Percentiles rank a stretch among this genome's conserved stretches.
Conservation (phyloP, 495 filamentous ascomycete species). For the Penicillium odoratum region DNA sequence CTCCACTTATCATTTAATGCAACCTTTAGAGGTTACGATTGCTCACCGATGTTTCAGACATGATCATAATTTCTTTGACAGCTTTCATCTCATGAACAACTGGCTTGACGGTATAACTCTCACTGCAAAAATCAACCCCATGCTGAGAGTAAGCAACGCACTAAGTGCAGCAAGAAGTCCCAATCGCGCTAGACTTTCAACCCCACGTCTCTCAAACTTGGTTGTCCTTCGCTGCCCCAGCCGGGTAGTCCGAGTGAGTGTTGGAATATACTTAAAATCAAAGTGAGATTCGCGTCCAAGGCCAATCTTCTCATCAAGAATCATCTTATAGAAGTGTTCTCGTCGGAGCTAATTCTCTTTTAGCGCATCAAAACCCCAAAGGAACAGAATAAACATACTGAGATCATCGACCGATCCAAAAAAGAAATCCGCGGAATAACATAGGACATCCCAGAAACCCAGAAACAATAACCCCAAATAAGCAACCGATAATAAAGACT, state of each 20-base stretch:
- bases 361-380: neutral
- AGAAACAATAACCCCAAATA: conserved; percentile 66
- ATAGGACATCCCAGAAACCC: conserved; percentile 59
- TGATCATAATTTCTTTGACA: too few relatives aligned
- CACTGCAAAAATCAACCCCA: conserved; percentile 24
- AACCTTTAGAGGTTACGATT: neutral
- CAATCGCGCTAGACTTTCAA: conserved; percentile 31
- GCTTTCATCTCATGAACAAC: conserved; percentile 9
- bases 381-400: conserved; percentile 27
- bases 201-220: conserved; percentile 24
- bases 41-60: neutral
- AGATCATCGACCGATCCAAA: conserved; percentile 60
- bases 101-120: conserved; percentile 20
- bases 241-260: conserved; percentile 34
- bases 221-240: conserved; percentile 30
- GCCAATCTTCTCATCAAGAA: conserved; percentile 56
- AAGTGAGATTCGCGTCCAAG: conserved; percentile 58
- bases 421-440: conserved; percentile 52
- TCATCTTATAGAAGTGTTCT: conserved; percentile 50
- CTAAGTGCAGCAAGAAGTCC: conserved; percentile 30
- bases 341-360: conserved; percentile 40
- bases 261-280: conserved; percentile 67
- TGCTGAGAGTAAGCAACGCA: conserved; percentile 16
- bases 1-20: neutral
- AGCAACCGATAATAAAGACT: conserved; percentile 57